phyloP scores from a whole-genome alignment of 2,329 filamentous ascomycete species.

The Pseudopithomyces maydicus region DNA sequence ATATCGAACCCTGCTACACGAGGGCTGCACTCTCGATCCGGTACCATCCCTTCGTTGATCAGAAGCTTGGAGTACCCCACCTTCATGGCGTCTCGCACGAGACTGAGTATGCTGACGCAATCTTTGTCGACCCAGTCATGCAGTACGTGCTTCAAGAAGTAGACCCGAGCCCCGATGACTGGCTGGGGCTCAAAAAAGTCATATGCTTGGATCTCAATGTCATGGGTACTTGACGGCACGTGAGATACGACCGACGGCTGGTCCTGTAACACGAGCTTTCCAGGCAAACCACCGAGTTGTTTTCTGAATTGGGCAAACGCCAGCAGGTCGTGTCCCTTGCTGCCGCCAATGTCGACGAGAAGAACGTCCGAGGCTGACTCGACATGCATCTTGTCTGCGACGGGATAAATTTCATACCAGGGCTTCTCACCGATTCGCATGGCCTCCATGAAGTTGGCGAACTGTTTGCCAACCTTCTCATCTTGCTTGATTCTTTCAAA shows the following conservation, averaged over 20 bases:
- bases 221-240: not conserved
- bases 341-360: not conserved
- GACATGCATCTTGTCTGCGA: not conserved
- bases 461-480: not conserved
- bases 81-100: conserved; percentile 15
- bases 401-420: not conserved
- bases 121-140: conserved; percentile 20
- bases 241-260: not conserved
- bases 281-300: not conserved
- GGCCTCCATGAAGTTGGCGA: conserved; percentile 1
- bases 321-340: not conserved
- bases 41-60: conserved; percentile 12
- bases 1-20: conserved; percentile 3
- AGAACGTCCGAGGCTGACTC: not conserved
- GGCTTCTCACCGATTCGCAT: not conserved
- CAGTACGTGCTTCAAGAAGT: conserved; percentile 16
- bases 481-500: not conserved
- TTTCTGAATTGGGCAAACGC: not conserved
- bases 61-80: conserved; percentile 13
- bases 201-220: conserved; percentile 13
- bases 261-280: not conserved
- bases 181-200: conserved; percentile 23
- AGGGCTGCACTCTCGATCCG: not conserved
- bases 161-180: conserved; percentile 39
- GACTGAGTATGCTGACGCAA: conserved; percentile 13